phyloP scores from a whole-genome alignment of 1,284 basidiomycete genomes.

The Cutaneotrichosporon spelunceum region DNA sequence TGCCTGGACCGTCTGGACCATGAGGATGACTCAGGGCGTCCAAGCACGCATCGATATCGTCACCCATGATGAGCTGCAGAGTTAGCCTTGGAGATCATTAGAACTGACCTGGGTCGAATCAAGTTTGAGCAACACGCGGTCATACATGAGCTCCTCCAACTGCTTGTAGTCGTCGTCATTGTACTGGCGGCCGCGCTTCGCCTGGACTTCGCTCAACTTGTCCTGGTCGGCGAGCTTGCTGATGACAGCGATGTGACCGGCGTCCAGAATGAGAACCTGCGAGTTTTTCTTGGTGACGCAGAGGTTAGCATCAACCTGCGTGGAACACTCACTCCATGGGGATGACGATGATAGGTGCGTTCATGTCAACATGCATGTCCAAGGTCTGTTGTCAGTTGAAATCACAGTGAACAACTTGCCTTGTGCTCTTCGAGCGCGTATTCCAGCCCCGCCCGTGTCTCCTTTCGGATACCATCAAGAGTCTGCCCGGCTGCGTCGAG shows the following conservation, averaged over 20 bases:
- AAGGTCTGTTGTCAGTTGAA: constrained; percentile 58
- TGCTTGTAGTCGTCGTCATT: constrained; percentile 82
- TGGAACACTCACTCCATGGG: constrained; percentile 67
- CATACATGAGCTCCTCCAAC: constrained; percentile 95
- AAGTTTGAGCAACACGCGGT: constrained; percentile 79
- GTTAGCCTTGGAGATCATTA: background rate
- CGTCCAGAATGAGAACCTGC: constrained; percentile 89
- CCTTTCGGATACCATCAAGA: constrained; percentile 88
- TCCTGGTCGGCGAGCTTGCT: constrained; percentile 85
- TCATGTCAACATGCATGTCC: constrained; percentile 92
- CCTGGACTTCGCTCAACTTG: constrained; percentile 72
- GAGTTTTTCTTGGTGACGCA: constrained; percentile 69
- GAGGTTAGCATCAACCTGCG: background rate
- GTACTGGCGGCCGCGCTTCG: constrained; percentile 83
- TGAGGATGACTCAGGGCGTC: constrained; percentile 63
- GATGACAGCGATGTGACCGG: constrained; percentile 91
- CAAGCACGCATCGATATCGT: constrained; percentile 77
- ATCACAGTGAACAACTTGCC: background rate
- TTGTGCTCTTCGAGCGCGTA: constrained; percentile 66
- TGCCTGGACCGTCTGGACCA: constrained; percentile 17
- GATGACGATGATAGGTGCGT: constrained; percentile 95
- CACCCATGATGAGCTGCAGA: constrained; percentile 80
- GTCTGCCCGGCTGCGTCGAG: constrained; percentile 89
- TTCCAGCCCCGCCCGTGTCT: constrained; percentile 92
- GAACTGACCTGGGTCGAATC: constrained; percentile 77